Percentiles rank a stretch among this genome's conserved stretches.
Evolutionary conservation across 2,329 filamentous ascomycete species (phyloP).

Genomic region (Lasiodiplodia sp.): DNA sequence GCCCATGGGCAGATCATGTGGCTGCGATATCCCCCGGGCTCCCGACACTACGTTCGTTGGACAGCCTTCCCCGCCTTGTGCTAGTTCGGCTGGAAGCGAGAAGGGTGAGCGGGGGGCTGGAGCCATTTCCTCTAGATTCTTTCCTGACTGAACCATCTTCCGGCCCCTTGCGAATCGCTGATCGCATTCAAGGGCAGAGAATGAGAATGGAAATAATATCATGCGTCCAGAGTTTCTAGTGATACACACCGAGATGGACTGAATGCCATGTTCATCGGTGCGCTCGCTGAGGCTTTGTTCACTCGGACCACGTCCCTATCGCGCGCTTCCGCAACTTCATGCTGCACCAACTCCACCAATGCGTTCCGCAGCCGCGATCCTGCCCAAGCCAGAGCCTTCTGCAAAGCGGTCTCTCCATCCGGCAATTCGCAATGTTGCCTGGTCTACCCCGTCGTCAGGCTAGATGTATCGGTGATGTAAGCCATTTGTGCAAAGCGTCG

Average conservation of each 20-base stretch:
- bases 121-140: background rate
- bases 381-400: constrained; percentile 19
- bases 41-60: background rate
- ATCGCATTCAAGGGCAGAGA: background rate
- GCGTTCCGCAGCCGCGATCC: constrained; percentile 7
- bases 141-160: background rate
- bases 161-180: background rate
- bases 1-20: background rate
- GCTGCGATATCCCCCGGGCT: background rate
- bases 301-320: background rate
- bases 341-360: constrained; percentile 4
- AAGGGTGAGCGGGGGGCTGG: background rate
- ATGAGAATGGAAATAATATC: background rate
- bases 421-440: no score
- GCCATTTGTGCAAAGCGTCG: no score
- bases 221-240: background rate
- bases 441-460: no score
- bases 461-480: no score
- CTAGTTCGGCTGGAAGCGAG: background rate
- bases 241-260: background rate
- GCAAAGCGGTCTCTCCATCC: background rate
- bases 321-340: no score
- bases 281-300: background rate
- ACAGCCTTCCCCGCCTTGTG: background rate
- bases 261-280: background rate